A percentile compares a stretch with the other conserved stretches of the same genome.
These are phyloP conservation scores for Boletus sp. DNA, from an alignment of 1,284 basidiomycete species.

Conservation along the genomic window DNA sequence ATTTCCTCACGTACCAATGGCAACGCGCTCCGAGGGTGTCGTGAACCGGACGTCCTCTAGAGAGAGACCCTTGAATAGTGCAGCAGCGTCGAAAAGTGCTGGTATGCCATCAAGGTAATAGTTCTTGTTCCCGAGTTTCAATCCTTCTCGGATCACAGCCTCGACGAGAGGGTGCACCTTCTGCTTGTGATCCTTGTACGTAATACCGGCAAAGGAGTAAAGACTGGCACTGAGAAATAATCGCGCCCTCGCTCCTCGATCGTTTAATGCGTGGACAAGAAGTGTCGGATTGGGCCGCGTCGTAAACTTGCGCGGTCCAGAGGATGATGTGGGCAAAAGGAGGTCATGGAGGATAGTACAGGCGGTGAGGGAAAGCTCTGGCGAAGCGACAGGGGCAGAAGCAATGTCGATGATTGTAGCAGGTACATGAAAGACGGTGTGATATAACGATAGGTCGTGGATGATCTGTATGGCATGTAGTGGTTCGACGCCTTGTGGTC, in stretches of 20 bases:
- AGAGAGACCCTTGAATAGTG: conserved; percentile 43
- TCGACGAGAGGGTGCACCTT: conserved; percentile 60
- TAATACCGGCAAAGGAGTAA: conserved; percentile 60
- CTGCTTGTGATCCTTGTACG: conserved; percentile 63
- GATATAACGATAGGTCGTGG: conserved; percentile 65
- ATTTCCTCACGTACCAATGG: conserved; percentile 50
- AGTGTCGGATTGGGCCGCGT: conserved; percentile 52
- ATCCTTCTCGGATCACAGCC: conserved; percentile 74
- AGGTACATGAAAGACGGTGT: conserved; percentile 67
- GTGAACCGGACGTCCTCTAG: conserved; percentile 40
- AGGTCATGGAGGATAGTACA: conserved; percentile 60
- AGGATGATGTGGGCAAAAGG: conserved; percentile 32
- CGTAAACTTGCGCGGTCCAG: conserved; percentile 25
- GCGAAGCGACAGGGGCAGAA: conserved; percentile 41
- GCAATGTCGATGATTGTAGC: conserved; percentile 44
- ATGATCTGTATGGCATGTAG: conserved; percentile 74
- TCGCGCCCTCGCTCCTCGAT: conserved; percentile 50
- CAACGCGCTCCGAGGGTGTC: conserved; percentile 48
- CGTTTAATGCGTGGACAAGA: conserved; percentile 37
- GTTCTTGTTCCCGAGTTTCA: conserved; percentile 82
- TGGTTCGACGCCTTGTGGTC: conserved; percentile 63
- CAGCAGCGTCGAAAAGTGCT: conserved; percentile 59
- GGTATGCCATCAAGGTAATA: conserved; percentile 77
- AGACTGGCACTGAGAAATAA: conserved; percentile 74
- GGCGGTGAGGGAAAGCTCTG: conserved; percentile 49